These are phyloP conservation scores for Monocercomonoides exilis DNA, from an alignment of 78 protist genomes.

Conservation along the genomic window DNA sequence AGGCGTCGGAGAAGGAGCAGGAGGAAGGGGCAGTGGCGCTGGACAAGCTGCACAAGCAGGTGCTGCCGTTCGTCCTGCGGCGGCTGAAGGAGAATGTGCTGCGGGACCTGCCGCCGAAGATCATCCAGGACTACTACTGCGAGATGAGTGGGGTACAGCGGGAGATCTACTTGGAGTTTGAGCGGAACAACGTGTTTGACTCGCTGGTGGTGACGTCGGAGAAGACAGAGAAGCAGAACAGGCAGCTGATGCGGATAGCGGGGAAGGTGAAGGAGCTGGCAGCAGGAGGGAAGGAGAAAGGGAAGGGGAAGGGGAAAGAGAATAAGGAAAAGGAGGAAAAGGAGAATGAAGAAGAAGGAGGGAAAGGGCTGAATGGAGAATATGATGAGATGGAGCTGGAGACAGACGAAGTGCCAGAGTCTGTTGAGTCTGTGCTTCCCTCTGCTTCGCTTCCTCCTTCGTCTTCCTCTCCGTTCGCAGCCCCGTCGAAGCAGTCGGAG, in stretches of 20 bases:
- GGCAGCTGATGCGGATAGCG: not conserved
- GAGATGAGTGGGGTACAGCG: constrained; percentile 56
- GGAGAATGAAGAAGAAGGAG: not conserved
- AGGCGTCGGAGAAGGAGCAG: not conserved
- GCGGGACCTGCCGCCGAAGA: constrained; percentile 90
- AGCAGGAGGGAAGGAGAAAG: not conserved
- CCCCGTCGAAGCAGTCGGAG: not conserved
- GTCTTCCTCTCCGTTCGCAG: not conserved
- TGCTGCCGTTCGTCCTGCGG: constrained; percentile 89
- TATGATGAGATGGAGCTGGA: not conserved
- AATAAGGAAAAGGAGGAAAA: too few relatives aligned
- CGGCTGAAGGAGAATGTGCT: constrained; percentile 79
- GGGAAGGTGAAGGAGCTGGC: not conserved
- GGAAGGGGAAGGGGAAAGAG: not conserved
- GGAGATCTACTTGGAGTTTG: not conserved
- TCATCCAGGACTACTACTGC: constrained; percentile 70
- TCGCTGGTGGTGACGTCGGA: not conserved
- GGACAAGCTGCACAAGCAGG: constrained; percentile 66
- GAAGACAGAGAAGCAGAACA: not conserved
- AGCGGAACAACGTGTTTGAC: not conserved
- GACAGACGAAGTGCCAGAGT: not conserved
- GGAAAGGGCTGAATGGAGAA: too few relatives aligned
- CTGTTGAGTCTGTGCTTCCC: not conserved
- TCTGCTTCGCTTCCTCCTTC: not conserved
- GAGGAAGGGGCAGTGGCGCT: not conserved